Base-by-base conservation (phyloP, 257 asterid species). In the Petunia secreta region DNA sequence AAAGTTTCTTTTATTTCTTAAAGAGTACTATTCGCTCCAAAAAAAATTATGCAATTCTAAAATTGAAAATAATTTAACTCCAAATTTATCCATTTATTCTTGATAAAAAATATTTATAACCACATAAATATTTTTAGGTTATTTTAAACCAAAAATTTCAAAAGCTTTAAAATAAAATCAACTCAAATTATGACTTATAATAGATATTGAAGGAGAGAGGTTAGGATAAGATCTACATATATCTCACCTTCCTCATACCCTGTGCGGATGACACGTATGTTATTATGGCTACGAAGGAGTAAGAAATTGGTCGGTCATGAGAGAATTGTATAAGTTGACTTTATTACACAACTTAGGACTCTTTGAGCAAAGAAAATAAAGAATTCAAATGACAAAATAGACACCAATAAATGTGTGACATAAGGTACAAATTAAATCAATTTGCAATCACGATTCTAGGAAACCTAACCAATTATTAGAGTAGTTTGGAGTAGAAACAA, bases 381-480 rank as follows among this genome's bases (percentile, higher is more conserved):
- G 77, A 37, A 25, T 34, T 25, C 11, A 16, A 71, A 10, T 48
- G 77, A 10, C 13, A 1, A 71, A 71, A 71, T 71, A 48, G 44
- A 71, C 6, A 71, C 36, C 44, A 50, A 71, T 50, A 44, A 71
- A 71, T 43, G 77, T 69, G 77, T 34, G 60, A 48, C 60, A 10
- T 48, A 1, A 69, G 76, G 58, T 44, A 46, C 41, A 69, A 57
- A 46, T 67, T 53, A 53, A 67, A 15, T 41, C n/a, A 54, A 60
- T 53, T 9, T 39, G 36, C 9, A 67, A 75, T 73, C 40, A 82
- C 48, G 5, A 58, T n/a, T 64, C 44, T 16, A 10, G 80, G 53
- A 69, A 71, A 82, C 75, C 13, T 54, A 16, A 4, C 64, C 48
- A 36, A 82, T 59, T 40, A 59, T 78, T 36, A 5, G 10, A 14